These are phyloP conservation scores for Tuber borchii DNA, from an alignment of 495 filamentous ascomycete species.

Conservation along the genomic window DNA sequence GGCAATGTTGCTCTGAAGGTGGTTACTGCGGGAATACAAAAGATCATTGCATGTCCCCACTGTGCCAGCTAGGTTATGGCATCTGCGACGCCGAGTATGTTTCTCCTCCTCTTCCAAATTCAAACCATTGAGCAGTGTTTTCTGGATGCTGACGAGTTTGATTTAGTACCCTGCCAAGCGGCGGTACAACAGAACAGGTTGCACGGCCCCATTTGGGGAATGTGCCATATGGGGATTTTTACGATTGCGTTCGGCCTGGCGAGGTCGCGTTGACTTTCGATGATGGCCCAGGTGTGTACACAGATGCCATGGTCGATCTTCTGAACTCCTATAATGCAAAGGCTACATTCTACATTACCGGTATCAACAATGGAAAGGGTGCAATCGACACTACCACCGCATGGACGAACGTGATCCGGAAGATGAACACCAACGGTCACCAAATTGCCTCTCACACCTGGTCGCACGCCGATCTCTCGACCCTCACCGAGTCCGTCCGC, in stretches of 20 bases:
- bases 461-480: slow-evolving; percentile 68
- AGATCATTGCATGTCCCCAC: slow-evolving; percentile 62
- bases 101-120: slow-evolving; percentile 4
- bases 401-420: slow-evolving; percentile 58
- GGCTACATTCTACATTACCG: slow-evolving; percentile 75
- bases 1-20: slow-evolving; percentile 59
- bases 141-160: not conserved
- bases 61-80: slow-evolving; percentile 64
- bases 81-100: slow-evolving; percentile 60
- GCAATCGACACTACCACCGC: slow-evolving; percentile 57
- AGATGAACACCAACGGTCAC: slow-evolving; percentile 65
- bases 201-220: slow-evolving; percentile 54
- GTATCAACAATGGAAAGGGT: slow-evolving; percentile 67
- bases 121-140: not conserved
- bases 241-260: slow-evolving; percentile 57
- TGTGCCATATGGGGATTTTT: slow-evolving; percentile 59
- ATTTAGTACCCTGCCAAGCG: slow-evolving; percentile 48
- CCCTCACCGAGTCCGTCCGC: slow-evolving; percentile 52
- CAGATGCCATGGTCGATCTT: slow-evolving; percentile 61
- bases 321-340: slow-evolving; percentile 59
- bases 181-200: slow-evolving; percentile 55
- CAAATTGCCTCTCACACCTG: slow-evolving; percentile 81
- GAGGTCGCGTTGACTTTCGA: slow-evolving; percentile 72
- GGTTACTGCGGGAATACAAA: slow-evolving; percentile 53
- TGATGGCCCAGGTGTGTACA: slow-evolving; percentile 68